phyloP scores from a whole-genome alignment of 305 asterid genomes.

The Fraxinus sp. region DNA sequence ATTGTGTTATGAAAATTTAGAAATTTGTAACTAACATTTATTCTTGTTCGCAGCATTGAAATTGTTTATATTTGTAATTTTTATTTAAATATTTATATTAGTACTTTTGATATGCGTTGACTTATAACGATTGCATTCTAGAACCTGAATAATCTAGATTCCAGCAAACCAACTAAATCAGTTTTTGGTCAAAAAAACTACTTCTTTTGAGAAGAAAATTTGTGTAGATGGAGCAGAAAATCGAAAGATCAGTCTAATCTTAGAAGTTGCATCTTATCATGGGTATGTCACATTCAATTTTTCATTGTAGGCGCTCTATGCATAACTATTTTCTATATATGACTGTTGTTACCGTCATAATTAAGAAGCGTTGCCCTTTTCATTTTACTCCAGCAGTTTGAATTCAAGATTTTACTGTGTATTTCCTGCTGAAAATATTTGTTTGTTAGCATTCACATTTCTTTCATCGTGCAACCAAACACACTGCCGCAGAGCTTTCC shows the following conservation, averaged over 20 bases:
- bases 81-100: not conserved
- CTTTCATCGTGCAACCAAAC: slow-evolving; percentile 14
- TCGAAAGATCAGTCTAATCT: not conserved
- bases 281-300: not conserved
- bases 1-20: not conserved
- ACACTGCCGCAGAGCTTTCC: slow-evolving; percentile 10
- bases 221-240: not conserved
- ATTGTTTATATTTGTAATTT: not conserved
- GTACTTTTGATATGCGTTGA: not conserved
- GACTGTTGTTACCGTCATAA: not conserved
- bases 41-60: not conserved
- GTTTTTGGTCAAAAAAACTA: not conserved
- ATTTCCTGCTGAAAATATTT: slow-evolving; percentile 15
- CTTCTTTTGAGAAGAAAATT: not conserved
- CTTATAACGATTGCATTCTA: not conserved
- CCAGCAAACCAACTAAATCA: not conserved
- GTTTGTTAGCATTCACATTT: slow-evolving; percentile 11
- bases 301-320: not conserved
- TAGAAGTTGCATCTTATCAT: not conserved
- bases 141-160: not conserved
- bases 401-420: not conserved
- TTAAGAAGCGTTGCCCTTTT: not conserved
- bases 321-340: not conserved
- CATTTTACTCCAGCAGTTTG: not conserved
- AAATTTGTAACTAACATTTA: not conserved